phyloP scores from a whole-genome alignment of 768 basidiomycete genomes.

The Lactifluus rugatus region DNA sequence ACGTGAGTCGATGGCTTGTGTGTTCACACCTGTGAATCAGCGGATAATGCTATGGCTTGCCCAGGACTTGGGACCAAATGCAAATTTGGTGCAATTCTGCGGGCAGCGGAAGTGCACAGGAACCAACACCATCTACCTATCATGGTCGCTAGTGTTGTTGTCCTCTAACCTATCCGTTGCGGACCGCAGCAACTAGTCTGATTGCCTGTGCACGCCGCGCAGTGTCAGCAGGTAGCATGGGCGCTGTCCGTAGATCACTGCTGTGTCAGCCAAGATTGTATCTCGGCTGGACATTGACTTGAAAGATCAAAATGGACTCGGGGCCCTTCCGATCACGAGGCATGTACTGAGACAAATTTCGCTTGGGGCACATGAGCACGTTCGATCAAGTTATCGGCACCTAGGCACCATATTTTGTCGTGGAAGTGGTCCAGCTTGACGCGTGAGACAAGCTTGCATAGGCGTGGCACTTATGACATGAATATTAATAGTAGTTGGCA shows the following conservation, averaged over 20 bases:
- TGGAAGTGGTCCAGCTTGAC: not conserved
- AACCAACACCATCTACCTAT: not conserved
- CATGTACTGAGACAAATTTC: too few species aligned
- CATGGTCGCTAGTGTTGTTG: not conserved
- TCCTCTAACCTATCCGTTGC: not conserved
- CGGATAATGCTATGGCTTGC: not conserved
- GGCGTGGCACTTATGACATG: not conserved
- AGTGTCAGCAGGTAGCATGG: not conserved
- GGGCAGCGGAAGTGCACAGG: not conserved
- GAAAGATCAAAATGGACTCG: too few species aligned
- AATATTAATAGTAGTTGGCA: not conserved
- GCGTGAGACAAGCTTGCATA: not conserved
- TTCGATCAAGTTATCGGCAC: not conserved
- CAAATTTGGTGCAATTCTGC: too few species aligned
- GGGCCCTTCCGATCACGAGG: too few species aligned
- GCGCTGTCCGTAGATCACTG: not conserved
- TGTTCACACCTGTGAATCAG: too few species aligned
- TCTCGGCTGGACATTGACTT: too few species aligned
- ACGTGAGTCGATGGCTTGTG: not conserved
- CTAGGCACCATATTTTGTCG: not conserved
- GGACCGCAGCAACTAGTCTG: too few species aligned
- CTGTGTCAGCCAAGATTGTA: not conserved
- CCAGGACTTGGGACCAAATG: not conserved
- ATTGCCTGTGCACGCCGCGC: not conserved
- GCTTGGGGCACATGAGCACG: too few species aligned